These are phyloP conservation scores for Citrus mangshanensis DNA, from an alignment of 345 rosid species.

Conservation along the genomic window DNA sequence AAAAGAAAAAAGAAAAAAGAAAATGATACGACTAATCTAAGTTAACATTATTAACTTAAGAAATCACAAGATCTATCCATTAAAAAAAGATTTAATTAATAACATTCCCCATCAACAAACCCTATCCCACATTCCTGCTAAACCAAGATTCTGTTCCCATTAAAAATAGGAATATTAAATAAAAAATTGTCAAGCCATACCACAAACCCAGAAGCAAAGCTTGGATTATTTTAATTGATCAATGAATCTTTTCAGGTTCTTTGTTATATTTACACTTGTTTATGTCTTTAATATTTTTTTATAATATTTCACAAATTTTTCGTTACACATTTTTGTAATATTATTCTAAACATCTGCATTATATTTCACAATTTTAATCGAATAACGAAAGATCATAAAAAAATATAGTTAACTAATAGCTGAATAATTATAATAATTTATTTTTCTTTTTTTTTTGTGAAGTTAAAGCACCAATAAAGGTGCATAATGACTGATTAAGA, in stretches of 20 bases:
- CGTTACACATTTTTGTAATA: no score
- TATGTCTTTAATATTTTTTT: no score
- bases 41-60: not conserved
- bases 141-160: slow-evolving; percentile 3
- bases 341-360: no score
- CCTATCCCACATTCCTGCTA: not conserved
- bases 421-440: no score
- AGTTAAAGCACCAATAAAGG: not conserved
- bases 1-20: not conserved
- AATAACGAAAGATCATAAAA: no score
- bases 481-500: not conserved
- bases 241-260: no score
- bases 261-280: no score
- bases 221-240: not conserved
- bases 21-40: not conserved
- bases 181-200: not conserved
- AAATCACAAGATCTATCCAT: not conserved
- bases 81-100: not conserved
- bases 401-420: no score
- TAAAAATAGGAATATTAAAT: not conserved
- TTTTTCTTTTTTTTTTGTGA: not conserved
- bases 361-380: no score
- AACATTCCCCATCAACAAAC: not conserved
- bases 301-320: no score
- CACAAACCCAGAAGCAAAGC: not conserved